Conservation (phyloP, 208 protist genomes). For the Vickermania ingenoplastis region DNA sequence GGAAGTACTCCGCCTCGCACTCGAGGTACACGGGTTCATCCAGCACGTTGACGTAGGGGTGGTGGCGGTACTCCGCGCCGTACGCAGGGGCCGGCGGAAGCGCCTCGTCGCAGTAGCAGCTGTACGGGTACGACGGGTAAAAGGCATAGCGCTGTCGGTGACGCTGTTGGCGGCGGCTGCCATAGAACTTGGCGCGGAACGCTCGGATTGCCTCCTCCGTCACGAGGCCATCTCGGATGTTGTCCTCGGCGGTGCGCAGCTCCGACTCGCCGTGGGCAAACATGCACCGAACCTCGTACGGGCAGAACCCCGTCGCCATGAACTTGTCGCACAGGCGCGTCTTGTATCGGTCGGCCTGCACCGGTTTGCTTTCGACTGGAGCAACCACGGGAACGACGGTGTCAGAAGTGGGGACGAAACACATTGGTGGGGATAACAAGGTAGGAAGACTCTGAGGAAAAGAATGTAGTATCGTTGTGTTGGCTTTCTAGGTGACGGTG, state of each 20-base stretch:
- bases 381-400: not conserved
- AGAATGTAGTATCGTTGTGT: no score
- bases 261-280: slow-evolving; percentile 70
- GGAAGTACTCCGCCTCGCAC: not conserved
- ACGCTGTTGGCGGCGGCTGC: not conserved
- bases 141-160: not conserved
- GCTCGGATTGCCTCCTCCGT: slow-evolving; percentile 44
- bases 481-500: no score
- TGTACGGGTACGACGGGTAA: not conserved
- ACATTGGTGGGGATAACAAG: no score
- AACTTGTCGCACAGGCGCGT: slow-evolving; percentile 72
- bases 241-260: slow-evolving; percentile 50
- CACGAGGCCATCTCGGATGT: slow-evolving; percentile 52
- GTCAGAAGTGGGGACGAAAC: no score
- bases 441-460: no score
- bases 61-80: not conserved
- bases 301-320: slow-evolving; percentile 33
- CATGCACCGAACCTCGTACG: slow-evolving; percentile 61
- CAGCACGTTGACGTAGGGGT: not conserved
- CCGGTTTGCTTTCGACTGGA: not conserved
- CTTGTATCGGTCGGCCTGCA: slow-evolving; percentile 30
- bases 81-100: not conserved
- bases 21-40: not conserved
- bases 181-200: not conserved
- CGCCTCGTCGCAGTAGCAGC: no score